A percentile compares a stretch with the other conserved stretches of the same genome.
Evolutionary conservation across 2,329 filamentous ascomycete species (phyloP).

Genomic region (Paecilomyces sp.): DNA sequence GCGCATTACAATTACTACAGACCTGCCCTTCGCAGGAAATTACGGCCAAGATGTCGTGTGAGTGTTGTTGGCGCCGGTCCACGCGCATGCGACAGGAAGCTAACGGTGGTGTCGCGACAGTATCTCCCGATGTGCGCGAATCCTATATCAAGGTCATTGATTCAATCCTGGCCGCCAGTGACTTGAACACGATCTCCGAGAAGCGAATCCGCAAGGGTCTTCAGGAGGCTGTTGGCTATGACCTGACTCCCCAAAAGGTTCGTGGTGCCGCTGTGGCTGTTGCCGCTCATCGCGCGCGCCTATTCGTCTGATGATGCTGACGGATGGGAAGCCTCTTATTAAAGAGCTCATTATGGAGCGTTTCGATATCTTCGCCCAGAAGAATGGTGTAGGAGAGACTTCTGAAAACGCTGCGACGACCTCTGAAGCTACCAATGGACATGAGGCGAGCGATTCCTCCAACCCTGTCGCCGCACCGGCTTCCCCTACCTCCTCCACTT

Average conservation of each 20-base stretch:
- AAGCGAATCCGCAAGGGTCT: slow-evolving; percentile 59
- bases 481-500: slow-evolving; percentile 26
- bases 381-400: slow-evolving; percentile 30
- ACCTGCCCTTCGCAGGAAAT: slow-evolving; percentile 1
- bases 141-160: slow-evolving; percentile 56
- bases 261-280: slow-evolving; percentile 7
- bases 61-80: slow-evolving; percentile 6
- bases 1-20: background rate
- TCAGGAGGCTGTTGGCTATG: slow-evolving; percentile 53
- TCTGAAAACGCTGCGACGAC: slow-evolving; percentile 18
- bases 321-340: slow-evolving; percentile 52
- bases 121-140: slow-evolving; percentile 42
- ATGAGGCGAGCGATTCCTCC: slow-evolving; percentile 16
- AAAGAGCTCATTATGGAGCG: slow-evolving; percentile 66
- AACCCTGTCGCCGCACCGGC: slow-evolving; percentile 20
- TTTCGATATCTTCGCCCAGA: slow-evolving; percentile 59
- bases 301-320: slow-evolving; percentile 1
- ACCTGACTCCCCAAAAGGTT: slow-evolving; percentile 58
- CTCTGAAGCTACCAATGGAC: slow-evolving; percentile 25
- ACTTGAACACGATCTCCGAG: slow-evolving; percentile 58
- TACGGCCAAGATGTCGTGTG: slow-evolving; percentile 30
- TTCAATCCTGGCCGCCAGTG: slow-evolving; percentile 52
- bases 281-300: slow-evolving; percentile 5
- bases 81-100: background rate
- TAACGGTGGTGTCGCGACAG: slow-evolving; percentile 23